Conservation (phyloP, 129 eudicot genomes). For the Lonicera japonica region DNA sequence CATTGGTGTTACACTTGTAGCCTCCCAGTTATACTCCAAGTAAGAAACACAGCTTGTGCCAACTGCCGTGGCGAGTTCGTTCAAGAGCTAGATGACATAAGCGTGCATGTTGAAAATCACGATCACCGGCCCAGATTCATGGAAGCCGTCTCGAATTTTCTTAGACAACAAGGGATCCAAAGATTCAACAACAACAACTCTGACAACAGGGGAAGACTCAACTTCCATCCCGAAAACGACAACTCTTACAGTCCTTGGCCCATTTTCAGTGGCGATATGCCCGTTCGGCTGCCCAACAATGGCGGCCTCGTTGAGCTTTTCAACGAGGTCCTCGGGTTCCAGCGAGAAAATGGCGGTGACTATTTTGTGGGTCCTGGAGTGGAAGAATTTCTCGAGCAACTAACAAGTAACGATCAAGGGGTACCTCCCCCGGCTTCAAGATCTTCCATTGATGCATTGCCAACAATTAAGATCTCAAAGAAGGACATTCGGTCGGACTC, state of each 20-base stretch:
- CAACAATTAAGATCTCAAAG: conserved; percentile 48
- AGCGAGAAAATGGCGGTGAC: conserved; percentile 63
- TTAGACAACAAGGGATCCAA: conserved; percentile 44
- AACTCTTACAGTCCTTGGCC: conserved; percentile 56
- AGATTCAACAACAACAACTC: conserved; percentile 22
- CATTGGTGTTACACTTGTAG: conserved; percentile 83
- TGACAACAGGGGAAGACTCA: conserved; percentile 30
- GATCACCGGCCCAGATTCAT: conserved; percentile 48
- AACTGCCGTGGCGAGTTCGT: conserved; percentile 62
- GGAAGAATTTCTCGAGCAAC: conserved; percentile 58
- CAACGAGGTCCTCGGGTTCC: conserved; percentile 51
- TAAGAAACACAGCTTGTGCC: conserved; percentile 36
- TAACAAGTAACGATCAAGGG: conserved; percentile 29
- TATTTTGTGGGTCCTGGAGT: conserved; percentile 71
- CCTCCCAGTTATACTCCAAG: conserved; percentile 42
- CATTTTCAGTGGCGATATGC: conserved; percentile 61
- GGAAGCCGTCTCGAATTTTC: conserved; percentile 57
- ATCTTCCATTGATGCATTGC: conserved; percentile 43
- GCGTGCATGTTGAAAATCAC: conserved; percentile 20
- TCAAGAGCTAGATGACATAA: conserved; percentile 58
- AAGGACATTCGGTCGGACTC: conserved; percentile 59
- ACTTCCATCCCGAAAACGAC: conserved; percentile 27
- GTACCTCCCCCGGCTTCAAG: conserved; percentile 59
- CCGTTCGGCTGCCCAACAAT: conserved; percentile 52
- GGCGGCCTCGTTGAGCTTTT: conserved; percentile 52